phyloP scores from a whole-genome alignment of 1,284 basidiomycete genomes.

The Malassezia sympodialis region DNA sequence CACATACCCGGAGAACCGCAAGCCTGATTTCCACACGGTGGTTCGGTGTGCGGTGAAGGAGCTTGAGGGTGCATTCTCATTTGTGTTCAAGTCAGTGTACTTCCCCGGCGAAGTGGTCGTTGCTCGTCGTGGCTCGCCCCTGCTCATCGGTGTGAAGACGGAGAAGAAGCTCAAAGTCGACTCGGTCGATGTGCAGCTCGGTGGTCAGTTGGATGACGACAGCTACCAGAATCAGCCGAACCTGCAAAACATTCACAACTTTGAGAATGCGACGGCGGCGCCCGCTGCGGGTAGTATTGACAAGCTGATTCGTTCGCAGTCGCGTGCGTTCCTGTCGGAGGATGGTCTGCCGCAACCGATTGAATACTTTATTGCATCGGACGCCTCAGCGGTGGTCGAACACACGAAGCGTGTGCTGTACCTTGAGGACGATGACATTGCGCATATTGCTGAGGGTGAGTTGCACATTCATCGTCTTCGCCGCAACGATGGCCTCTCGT shows the following conservation, averaged over 20 bases:
- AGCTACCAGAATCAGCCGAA: conserved; percentile 6
- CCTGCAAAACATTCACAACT: conserved; percentile 5
- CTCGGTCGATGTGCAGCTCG: conserved; percentile 87
- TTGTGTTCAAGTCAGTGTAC: conserved; percentile 95
- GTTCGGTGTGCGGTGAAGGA: conserved; percentile 95
- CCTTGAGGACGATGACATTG: conserved; percentile 97
- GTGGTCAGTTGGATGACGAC: conserved; percentile 14
- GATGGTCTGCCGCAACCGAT: conserved; percentile 97
- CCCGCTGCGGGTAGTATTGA: conserved; percentile 25
- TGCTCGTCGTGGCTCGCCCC: conserved; percentile 89
- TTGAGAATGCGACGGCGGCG: conserved; percentile 26
- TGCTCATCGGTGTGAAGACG: conserved; percentile 97
- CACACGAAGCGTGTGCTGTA: conserved; percentile 99
- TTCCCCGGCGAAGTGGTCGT: conserved; percentile 94
- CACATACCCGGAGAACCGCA: conserved; percentile 69
- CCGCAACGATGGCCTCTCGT: conserved; percentile 63
- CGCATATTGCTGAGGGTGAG: conserved; percentile 88
- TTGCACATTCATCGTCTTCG: conserved; percentile 97
- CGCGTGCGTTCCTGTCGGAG: conserved; percentile 94
- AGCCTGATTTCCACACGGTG: conserved; percentile 77
- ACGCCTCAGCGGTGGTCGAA: conserved; percentile 90
- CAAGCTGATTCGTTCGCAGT: conserved; percentile 88
- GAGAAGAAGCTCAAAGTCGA: conserved; percentile 99
- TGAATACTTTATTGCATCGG: conserved; percentile 98
- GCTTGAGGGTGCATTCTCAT: conserved; percentile 98